Percentiles rank a stretch among this genome's conserved stretches.
Conservation (phyloP, 768 basidiomycete species). For the Psilocybe cubensis region DNA sequence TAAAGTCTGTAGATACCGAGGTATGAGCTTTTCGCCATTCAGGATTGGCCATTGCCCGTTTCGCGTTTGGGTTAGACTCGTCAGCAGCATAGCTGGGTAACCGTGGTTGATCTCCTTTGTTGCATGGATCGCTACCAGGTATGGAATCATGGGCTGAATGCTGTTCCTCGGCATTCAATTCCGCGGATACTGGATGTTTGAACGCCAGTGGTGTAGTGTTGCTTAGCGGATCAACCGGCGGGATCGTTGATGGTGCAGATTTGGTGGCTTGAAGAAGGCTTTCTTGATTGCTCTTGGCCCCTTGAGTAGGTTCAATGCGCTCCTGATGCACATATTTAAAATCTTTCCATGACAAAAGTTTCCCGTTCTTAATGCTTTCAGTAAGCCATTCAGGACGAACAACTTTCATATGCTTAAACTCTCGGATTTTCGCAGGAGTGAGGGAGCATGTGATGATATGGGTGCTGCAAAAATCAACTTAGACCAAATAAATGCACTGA, state of each 20-base stretch:
- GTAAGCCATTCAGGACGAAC: constrained; percentile 88
- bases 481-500: not conserved
- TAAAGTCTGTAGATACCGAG: constrained; percentile 82
- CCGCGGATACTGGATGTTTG: not conserved
- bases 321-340: constrained; percentile 62
- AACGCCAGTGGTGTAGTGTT: not conserved
- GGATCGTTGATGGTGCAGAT: constrained; percentile 4
- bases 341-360: constrained; percentile 79
- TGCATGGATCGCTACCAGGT: constrained; percentile 44
- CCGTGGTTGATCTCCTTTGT: constrained; percentile 43
- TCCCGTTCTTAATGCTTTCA: constrained; percentile 70
- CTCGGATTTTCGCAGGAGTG: constrained; percentile 86
- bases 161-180: constrained; percentile 15
- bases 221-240: not conserved
- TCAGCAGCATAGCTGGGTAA: constrained; percentile 71
- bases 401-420: constrained; percentile 91
- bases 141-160: constrained; percentile 25
- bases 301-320: constrained; percentile 53
- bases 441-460: constrained; percentile 92
- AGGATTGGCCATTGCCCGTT: constrained; percentile 80
- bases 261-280: constrained; percentile 13
- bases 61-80: constrained; percentile 71
- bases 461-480: constrained; percentile 50
- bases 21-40: constrained; percentile 91
- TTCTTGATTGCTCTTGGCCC: constrained; percentile 40